Percentiles rank a stretch among this genome's conserved stretches.
phyloP scores from a whole-genome alignment of 139 green algal genomes.

The Microglena sp. region DNA sequence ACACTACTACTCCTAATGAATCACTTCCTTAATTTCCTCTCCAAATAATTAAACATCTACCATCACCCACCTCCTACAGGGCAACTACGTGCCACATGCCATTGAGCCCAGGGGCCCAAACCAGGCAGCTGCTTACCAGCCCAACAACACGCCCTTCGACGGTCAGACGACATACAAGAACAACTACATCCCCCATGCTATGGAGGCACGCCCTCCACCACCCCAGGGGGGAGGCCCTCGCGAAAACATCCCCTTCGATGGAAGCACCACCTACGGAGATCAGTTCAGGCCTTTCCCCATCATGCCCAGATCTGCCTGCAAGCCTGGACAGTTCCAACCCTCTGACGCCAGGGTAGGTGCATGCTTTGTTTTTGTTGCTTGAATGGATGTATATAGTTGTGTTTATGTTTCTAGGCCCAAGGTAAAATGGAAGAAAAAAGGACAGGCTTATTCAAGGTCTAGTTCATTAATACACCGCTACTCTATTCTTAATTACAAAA shows the following conservation, averaged over 20 bases:
- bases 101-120: not conserved
- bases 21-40: not conserved
- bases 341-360: no score
- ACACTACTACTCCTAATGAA: not conserved
- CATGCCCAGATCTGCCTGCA: constrained; percentile 1
- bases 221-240: not conserved
- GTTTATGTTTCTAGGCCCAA: no score
- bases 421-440: no score
- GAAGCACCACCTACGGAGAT: constrained; percentile 19
- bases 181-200: constrained; percentile 14
- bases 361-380: no score
- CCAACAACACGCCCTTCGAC: constrained; percentile 12
- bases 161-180: constrained; percentile 7
- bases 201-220: constrained; percentile 12
- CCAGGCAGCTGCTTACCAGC: not conserved
- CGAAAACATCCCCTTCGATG: constrained; percentile 17
- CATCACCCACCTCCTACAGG: not conserved
- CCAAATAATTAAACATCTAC: not conserved
- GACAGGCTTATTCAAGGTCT: no score
- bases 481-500: no score
- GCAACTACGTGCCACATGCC: constrained; percentile 1
- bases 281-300: constrained; percentile 18
- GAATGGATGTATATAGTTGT: no score
- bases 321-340: constrained; percentile 13
- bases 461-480: no score